These are phyloP conservation scores for Arachnomyces sp. DNA, from an alignment of 2,329 filamentous ascomycete genomes.

Conservation along the genomic window DNA sequence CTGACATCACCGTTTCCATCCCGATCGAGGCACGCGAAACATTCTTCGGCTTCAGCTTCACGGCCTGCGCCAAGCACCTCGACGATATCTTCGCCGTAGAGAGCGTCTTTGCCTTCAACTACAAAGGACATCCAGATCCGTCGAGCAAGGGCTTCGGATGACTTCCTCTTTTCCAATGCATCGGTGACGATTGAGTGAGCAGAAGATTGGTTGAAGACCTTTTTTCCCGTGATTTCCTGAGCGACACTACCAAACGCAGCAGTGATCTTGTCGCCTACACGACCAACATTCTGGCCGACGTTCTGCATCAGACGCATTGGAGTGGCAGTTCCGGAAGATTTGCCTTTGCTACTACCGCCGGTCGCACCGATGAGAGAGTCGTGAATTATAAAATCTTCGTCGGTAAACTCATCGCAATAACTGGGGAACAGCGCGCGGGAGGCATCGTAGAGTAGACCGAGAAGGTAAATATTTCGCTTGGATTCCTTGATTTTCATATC, in stretches of 20 bases:
- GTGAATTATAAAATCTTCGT: slow-evolving; percentile 87
- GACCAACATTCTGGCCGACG: slow-evolving; percentile 64
- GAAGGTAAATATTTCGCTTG: slow-evolving; percentile 73
- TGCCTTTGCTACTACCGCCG: slow-evolving; percentile 39
- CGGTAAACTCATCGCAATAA: slow-evolving; percentile 81
- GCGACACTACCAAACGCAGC: slow-evolving; percentile 89
- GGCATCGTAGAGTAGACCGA: slow-evolving; percentile 82
- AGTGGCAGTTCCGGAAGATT: slow-evolving; percentile 55
- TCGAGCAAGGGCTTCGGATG: slow-evolving; percentile 84
- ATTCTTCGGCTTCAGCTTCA: slow-evolving; percentile 72
- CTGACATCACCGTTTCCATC: slow-evolving; percentile 92
- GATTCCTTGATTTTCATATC: slow-evolving; percentile 71
- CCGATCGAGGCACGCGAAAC: slow-evolving; percentile 69
- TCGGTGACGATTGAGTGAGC: slow-evolving; percentile 83
- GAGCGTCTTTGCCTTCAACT: slow-evolving; percentile 71
- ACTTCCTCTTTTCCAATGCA: slow-evolving; percentile 73
- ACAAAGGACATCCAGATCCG: slow-evolving; percentile 99
- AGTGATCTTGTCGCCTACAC: slow-evolving; percentile 86
- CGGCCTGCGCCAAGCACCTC: slow-evolving; percentile 76
- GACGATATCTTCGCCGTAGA: slow-evolving; percentile 71
- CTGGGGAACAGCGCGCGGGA: slow-evolving; percentile 82
- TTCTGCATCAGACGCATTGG: slow-evolving; percentile 71
- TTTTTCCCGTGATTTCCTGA: slow-evolving; percentile 88
- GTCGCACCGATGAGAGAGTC: slow-evolving; percentile 64
- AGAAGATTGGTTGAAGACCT: slow-evolving; percentile 87